Base-by-base conservation (phyloP, 2,329 filamentous ascomycete species). In the Colletotrichum gigasporum region DNA sequence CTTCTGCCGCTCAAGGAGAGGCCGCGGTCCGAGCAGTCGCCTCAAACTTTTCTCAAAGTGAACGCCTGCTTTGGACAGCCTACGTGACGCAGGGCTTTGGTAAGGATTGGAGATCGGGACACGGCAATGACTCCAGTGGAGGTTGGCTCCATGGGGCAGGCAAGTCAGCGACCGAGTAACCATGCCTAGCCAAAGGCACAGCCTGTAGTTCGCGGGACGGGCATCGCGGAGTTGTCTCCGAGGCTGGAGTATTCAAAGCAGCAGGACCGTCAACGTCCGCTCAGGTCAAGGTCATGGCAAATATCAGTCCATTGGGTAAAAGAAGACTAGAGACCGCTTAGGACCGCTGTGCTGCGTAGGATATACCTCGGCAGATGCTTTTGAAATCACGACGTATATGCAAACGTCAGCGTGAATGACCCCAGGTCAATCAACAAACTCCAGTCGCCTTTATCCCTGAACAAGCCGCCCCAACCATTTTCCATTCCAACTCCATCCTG, bases 401-500 rank as follows among this genome's bases (percentile, higher is more conserved):
- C 62, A 54, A 62, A 61, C 32, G 54, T 28, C 39, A 18, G 18
- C 28, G 9, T 34, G 34, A 50, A 11, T 28, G 32, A 42, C 41
- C 37, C 28, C 11, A 12, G 20, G 42, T 45, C 41, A n/a, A n/a
- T n/a, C n/a, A n/a, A n/a, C n/a, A 5, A 48, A 61, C 62, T 48
- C 56, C 62, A 54, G 14, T 60, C 42, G 56, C 62, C 56, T 55
- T 20, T 65, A 50, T 44, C 24, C 56, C 22, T 50, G 16, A 50
- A 30, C n/a, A 16, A 24, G 16, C 1, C n/a, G n/a, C 20, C 24
- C 54, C 37, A 51, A n/a, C 12, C 24, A 30, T 61, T 54, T 61
- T 32, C 56, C 57, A 41, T 22, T 30, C 48, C 16, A 62, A 65
- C 62, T 56, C 62, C 62, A 44, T 50, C 48, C 56, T 48, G 34